A percentile compares a stretch with the other conserved stretches of the same genome.
Conservation (phyloP, 257 asterid species). For the Solanum sejunctum region DNA sequence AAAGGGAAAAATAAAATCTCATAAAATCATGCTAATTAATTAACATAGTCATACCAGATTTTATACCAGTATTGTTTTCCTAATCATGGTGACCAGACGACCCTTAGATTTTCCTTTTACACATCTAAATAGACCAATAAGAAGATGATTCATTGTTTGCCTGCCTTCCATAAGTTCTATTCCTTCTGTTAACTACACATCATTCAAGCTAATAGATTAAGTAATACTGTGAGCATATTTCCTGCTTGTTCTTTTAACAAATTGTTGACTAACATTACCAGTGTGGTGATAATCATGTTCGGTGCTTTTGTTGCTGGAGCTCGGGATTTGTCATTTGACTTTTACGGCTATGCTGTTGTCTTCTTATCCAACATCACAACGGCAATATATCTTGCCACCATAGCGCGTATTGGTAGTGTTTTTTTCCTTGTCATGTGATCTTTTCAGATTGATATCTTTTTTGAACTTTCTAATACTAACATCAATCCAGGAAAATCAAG, state of each 20-base stretch:
- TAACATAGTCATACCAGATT: background rate
- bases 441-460: slow-evolving; percentile 7
- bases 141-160: background rate
- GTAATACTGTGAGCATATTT: background rate
- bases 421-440: slow-evolving; percentile 11
- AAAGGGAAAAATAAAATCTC: background rate
- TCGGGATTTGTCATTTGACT: slow-evolving; percentile 76
- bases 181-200: background rate
- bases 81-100: background rate
- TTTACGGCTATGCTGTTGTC: slow-evolving; percentile 60
- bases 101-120: background rate
- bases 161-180: background rate
- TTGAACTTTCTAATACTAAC: slow-evolving; percentile 10
- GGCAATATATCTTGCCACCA: slow-evolving; percentile 78
- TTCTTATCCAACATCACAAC: slow-evolving; percentile 73
- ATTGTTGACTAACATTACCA: slow-evolving; percentile 30
- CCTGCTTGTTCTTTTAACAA: slow-evolving; percentile 11
- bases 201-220: background rate
- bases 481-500: slow-evolving; percentile 66
- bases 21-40: background rate
- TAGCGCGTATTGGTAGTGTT: slow-evolving; percentile 70
- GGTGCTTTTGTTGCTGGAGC: slow-evolving; percentile 95
- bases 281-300: slow-evolving; percentile 66
- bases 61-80: background rate
- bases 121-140: background rate